These are phyloP conservation scores for Epichloe sylvatica DNA, from an alignment of 2,329 filamentous ascomycete genomes.

Conservation along the genomic window DNA sequence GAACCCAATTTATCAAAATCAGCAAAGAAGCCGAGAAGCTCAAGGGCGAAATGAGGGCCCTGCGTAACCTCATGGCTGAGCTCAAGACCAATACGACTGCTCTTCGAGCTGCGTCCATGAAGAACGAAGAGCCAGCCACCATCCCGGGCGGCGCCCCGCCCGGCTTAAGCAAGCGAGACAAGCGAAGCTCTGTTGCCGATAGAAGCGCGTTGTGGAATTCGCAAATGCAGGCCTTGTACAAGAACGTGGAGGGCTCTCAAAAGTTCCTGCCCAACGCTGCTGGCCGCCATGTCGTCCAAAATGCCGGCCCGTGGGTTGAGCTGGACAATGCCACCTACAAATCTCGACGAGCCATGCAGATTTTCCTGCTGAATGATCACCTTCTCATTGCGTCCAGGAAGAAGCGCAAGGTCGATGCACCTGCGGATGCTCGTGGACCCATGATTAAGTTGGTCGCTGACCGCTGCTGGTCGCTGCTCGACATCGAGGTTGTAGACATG, in stretches of 20 bases:
- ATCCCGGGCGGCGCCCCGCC: slow-evolving; percentile 37
- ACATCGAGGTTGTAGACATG: slow-evolving; percentile 87
- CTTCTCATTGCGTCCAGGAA: slow-evolving; percentile 81
- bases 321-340: slow-evolving; percentile 97
- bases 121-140: slow-evolving; percentile 31
- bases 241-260: slow-evolving; percentile 92
- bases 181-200: slow-evolving; percentile 75
- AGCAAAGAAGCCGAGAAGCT: slow-evolving; percentile 98
- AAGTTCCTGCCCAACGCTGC: slow-evolving; percentile 86
- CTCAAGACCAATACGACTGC: slow-evolving; percentile 66
- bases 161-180: slow-evolving; percentile 55
- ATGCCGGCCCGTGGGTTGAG: slow-evolving; percentile 89
- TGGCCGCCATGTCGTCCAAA: slow-evolving; percentile 86
- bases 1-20: slow-evolving; percentile 97
- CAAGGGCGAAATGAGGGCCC: slow-evolving; percentile 85
- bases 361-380: slow-evolving; percentile 90
- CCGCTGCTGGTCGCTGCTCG: slow-evolving; percentile 82
- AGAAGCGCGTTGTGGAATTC: slow-evolving; percentile 53
- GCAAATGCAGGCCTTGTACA: slow-evolving; percentile 69
- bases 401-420: slow-evolving; percentile 71
- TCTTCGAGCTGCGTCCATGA: slow-evolving; percentile 44
- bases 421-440: slow-evolving; percentile 35
- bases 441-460: slow-evolving; percentile 77
- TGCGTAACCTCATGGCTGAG: slow-evolving; percentile 84
- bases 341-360: slow-evolving; percentile 72